Evolutionary conservation across 2,329 filamentous ascomycete species (phyloP), one percentile per base, ranked within the genome.

Genomic region (Cladophialophora immunda): DNA sequence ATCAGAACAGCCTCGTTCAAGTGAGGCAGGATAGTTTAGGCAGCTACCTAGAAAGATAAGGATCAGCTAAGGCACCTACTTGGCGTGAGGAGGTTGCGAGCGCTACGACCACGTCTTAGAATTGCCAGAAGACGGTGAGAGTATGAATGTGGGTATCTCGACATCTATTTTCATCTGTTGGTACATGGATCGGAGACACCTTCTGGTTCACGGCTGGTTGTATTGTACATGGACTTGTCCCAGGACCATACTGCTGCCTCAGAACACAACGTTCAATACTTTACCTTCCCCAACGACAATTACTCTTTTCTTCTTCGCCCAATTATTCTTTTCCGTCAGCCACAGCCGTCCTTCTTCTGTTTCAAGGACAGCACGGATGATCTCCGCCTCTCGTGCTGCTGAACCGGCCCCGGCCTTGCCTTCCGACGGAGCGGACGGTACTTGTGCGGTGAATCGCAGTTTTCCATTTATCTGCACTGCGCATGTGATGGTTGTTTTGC

Each of bases 391-490:
- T 67, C 91, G 79, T 53, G 77, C 77, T 25, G 71, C 55, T 34
- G 62, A 65, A 22, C 59, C 57, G 3, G 9, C 27, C 6, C 19
- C 50, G 19, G 50, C 29, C 77, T 79, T 2, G 83, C 78, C 11
- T 76, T 80, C 29, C 76, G 72, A 25, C 47, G 62, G 52, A 15
- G 47, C 9, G 19, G 62, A 54, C 0, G 87, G 83, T 27, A 95
- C 87, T 1, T 89, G 82, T n/a, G 90, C 84, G 0, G 86, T 86
- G 68, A 90, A 90, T 41, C 87, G 88, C 69, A 92, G 78, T 77
- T 90, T 93, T n/a, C 93, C 92, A 74, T 96, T 93, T 68, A 96
- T 80, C 74, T 93, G 90, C 17, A 97, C 88, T 0, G 90, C 90
- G 70, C 88, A 91, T 3, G 77, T 80, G 5, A 76, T 85, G 79